These are phyloP conservation scores for Barnettozyma sp. DNA, from an alignment of 805 yeast species.

Conservation along the genomic window DNA sequence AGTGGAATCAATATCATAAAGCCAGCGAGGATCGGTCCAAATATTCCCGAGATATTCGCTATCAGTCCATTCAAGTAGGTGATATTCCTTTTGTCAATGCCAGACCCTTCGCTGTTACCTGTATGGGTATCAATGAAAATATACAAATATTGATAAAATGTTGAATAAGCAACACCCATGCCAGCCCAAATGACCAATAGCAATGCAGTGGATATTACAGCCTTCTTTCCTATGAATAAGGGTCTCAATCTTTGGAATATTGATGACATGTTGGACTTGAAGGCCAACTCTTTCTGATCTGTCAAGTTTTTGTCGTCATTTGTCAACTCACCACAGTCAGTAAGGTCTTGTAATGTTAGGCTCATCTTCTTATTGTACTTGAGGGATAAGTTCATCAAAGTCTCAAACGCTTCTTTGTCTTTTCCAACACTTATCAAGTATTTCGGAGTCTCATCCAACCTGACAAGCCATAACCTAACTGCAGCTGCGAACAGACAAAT, in stretches of 20 bases:
- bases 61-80: no score
- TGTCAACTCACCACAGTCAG: constrained; percentile 37
- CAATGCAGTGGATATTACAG: constrained; percentile 36
- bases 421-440: constrained; percentile 42
- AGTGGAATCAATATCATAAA: constrained; percentile 19
- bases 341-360: constrained; percentile 41
- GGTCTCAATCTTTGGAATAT: constrained; percentile 44
- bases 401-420: constrained; percentile 41
- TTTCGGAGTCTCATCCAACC: constrained; percentile 47
- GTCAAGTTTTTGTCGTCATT: constrained; percentile 23
- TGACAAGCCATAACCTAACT: constrained; percentile 37
- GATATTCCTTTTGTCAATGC: constrained; percentile 41
- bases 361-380: constrained; percentile 36
- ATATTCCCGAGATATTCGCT: constrained; percentile 37
- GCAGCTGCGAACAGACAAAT: constrained; percentile 41
- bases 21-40: constrained; percentile 46
- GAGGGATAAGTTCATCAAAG: constrained; percentile 37
- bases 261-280: constrained; percentile 33
- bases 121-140: constrained; percentile 44
- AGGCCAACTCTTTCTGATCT: constrained; percentile 22
- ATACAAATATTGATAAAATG: constrained; percentile 46
- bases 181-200: constrained; percentile 44
- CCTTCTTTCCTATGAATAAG: no score
- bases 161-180: constrained; percentile 47
- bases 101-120: constrained; percentile 36